These are phyloP conservation scores for Kwoniella pini DNA, from an alignment of 768 basidiomycete genomes.

Conservation along the genomic window DNA sequence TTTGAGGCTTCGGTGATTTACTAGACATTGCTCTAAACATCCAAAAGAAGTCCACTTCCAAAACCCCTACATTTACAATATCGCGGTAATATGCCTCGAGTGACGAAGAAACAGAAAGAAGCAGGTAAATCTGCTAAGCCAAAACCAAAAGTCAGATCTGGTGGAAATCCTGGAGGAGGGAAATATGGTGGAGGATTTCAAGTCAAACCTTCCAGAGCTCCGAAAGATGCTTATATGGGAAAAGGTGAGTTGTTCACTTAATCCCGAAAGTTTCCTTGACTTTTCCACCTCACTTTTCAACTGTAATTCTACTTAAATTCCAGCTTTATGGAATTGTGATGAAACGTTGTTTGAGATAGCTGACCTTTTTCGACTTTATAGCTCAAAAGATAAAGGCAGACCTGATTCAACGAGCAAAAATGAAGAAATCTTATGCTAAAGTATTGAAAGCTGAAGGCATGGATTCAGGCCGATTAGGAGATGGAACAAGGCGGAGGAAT, in stretches of 20 bases:
- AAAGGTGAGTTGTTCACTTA: constrained; percentile 53
- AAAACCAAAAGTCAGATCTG: constrained; percentile 13
- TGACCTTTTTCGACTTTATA: constrained; percentile 9
- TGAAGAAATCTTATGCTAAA: constrained; percentile 61
- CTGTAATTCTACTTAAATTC: too few relatives aligned
- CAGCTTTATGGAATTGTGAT: not conserved
- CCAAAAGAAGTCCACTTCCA: too few relatives aligned
- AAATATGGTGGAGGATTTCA: constrained; percentile 51
- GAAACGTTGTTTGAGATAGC: too few relatives aligned
- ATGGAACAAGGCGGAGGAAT: constrained; percentile 17
- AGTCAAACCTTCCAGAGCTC: constrained; percentile 52
- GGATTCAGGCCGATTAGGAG: constrained; percentile 65
- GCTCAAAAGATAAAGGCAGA: constrained; percentile 54
- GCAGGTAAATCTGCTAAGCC: constrained; percentile 17
- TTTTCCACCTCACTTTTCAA: too few relatives aligned
- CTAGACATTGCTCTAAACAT: too few relatives aligned
- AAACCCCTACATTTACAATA: too few relatives aligned
- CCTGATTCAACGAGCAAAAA: constrained; percentile 49
- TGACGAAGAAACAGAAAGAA: constrained; percentile 43
- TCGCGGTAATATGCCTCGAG: constrained; percentile 43
- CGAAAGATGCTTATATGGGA: constrained; percentile 54
- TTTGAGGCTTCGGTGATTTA: too few relatives aligned
- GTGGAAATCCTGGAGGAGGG: constrained; percentile 1
- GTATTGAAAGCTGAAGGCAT: constrained; percentile 81
- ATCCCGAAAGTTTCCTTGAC: too few relatives aligned